Percentiles rank a stretch among this genome's conserved stretches.
These are phyloP conservation scores for Ceratocystis colombiana DNA, from an alignment of 2,329 filamentous ascomycete species.

Conservation along the genomic window DNA sequence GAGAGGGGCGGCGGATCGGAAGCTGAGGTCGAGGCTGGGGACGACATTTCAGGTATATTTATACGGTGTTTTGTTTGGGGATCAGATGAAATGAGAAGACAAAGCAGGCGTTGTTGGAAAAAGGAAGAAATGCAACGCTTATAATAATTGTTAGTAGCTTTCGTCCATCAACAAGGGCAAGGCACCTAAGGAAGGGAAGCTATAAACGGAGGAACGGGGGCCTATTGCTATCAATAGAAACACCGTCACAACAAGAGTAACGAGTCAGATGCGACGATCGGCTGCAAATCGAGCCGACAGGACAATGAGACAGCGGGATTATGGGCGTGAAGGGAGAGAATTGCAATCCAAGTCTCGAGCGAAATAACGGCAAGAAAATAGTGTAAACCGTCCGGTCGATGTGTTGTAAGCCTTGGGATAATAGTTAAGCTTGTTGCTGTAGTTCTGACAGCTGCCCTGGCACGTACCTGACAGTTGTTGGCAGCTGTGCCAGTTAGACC, in stretches of 20 bases:
- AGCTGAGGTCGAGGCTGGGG: not conserved
- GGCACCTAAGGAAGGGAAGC: not conserved
- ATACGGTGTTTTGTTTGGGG: not conserved
- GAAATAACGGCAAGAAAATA: no score
- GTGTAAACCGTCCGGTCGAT: no score
- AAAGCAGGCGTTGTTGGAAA: not conserved
- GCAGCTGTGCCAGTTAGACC: no score
- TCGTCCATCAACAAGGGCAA: not conserved
- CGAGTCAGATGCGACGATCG: not conserved
- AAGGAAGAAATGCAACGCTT: no score
- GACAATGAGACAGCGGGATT: no score
- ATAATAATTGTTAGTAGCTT: no score
- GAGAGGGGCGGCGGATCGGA: constrained; percentile 49
- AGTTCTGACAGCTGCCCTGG: no score
- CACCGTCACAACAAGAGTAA: not conserved
- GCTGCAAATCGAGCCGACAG: not conserved
- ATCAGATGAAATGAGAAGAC: not conserved
- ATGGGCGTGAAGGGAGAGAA: no score
- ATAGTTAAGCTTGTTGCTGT: no score
- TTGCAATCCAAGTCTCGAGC: no score
- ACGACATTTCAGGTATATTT: not conserved
- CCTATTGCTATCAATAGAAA: not conserved
- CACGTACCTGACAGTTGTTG: no score
- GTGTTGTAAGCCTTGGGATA: no score
- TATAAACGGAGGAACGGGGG: not conserved